Percentiles rank a stretch among this genome's conserved stretches.
These are phyloP conservation scores for Trichosporon sp. DNA, from an alignment of 1,284 basidiomycete species.

Conservation along the genomic window DNA sequence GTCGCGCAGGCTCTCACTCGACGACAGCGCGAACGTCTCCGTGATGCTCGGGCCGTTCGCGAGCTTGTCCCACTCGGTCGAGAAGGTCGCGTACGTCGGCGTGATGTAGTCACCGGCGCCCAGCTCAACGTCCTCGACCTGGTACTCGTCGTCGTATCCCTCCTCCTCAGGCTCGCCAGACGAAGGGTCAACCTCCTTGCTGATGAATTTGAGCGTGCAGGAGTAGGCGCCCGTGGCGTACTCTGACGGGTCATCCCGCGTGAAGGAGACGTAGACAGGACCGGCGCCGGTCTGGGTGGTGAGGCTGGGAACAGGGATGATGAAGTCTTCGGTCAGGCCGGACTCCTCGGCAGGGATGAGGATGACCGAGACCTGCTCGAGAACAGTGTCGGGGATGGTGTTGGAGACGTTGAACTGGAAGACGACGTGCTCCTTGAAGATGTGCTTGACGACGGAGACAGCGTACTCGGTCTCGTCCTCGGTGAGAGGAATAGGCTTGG, in stretches of 20 bases:
- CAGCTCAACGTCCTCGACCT: slow-evolving; percentile 92
- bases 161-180: slow-evolving; percentile 98
- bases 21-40: slow-evolving; percentile 91
- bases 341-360: slow-evolving; percentile 76
- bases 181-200: slow-evolving; percentile 94
- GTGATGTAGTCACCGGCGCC: slow-evolving; percentile 89
- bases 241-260: slow-evolving; percentile 72
- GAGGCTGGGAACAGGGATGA: slow-evolving; percentile 78
- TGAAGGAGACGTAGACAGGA: slow-evolving; percentile 91
- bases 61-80: slow-evolving; percentile 92
- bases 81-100: slow-evolving; percentile 87
- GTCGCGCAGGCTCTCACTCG: slow-evolving; percentile 77
- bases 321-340: slow-evolving; percentile 89
- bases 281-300: slow-evolving; percentile 72
- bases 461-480: slow-evolving; percentile 99
- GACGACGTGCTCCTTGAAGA: slow-evolving; percentile 93
- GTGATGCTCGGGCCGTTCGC: slow-evolving; percentile 72
- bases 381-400: slow-evolving; percentile 95
- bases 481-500: slow-evolving; percentile 80
- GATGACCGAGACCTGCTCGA: slow-evolving; percentile 93
- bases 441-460: slow-evolving; percentile 93
- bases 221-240: slow-evolving; percentile 85
- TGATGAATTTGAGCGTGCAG: slow-evolving; percentile 93
- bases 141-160: slow-evolving; percentile 98
- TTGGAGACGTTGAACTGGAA: slow-evolving; percentile 99